Percentiles rank a stretch among this genome's conserved stretches.
These are phyloP conservation scores for Globisporangium takayamanum DNA, from an alignment of 352 stramenopile genomes.

Conservation along the genomic window DNA sequence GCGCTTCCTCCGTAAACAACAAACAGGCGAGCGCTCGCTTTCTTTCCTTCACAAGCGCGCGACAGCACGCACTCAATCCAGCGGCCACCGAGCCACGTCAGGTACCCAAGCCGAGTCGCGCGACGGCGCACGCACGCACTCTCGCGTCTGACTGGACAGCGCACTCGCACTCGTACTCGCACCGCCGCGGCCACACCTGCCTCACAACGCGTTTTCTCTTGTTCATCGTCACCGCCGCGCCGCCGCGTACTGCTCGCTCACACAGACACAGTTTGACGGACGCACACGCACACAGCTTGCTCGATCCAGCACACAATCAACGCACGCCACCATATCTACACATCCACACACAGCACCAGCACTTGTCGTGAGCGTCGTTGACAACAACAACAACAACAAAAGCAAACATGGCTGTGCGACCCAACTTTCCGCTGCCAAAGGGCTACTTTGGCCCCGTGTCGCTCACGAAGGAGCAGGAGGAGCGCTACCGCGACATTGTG, in stretches of 20 bases:
- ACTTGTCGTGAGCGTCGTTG: too few species aligned
- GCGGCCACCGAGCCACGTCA: conserved; percentile 1
- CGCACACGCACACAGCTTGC: too few species aligned
- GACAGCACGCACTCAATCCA: not conserved
- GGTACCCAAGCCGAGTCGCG: not conserved
- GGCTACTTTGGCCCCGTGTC: conserved; percentile 13
- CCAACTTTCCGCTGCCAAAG: conserved; percentile 18
- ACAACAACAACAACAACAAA: not conserved
- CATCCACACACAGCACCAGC: too few species aligned
- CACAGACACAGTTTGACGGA: too few species aligned
- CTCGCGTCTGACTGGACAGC: too few species aligned
- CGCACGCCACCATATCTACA: not conserved
- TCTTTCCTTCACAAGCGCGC: not conserved
- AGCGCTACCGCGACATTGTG: conserved; percentile 20
- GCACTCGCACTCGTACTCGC: not conserved
- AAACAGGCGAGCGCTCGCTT: too few species aligned
- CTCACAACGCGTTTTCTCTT: too few species aligned
- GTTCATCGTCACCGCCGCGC: too few species aligned
- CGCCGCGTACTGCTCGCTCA: too few species aligned
- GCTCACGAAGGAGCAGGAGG: conserved; percentile 26
- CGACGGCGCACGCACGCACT: not conserved
- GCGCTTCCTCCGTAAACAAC: too few species aligned
- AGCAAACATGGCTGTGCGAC: conserved; percentile 7
- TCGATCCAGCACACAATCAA: too few species aligned
- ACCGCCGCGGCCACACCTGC: too few species aligned